These are phyloP conservation scores for Cytospora mali DNA, from an alignment of 2,329 filamentous ascomycete genomes.

Conservation along the genomic window DNA sequence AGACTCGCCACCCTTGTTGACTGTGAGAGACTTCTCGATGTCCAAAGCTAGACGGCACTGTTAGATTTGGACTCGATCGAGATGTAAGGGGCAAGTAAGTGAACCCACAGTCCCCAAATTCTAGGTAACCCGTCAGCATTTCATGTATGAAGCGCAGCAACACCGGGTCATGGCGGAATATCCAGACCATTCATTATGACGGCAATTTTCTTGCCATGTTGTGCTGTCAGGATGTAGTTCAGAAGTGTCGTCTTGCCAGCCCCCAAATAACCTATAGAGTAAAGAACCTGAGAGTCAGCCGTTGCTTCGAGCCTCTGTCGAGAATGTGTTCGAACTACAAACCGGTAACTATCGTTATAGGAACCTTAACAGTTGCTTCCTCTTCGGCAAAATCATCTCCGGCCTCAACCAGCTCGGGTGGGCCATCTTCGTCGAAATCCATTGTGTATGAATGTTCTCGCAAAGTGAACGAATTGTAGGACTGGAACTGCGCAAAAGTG, in stretches of 20 bases:
- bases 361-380: slow-evolving; percentile 67
- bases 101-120: slow-evolving; percentile 77
- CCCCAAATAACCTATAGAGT: slow-evolving; percentile 76
- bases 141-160: background rate
- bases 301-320: background rate
- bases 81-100: slow-evolving; percentile 28
- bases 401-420: slow-evolving; percentile 64
- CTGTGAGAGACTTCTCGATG: slow-evolving; percentile 93
- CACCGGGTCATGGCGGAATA: background rate
- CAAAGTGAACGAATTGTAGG: background rate
- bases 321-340: slow-evolving; percentile 30
- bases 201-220: slow-evolving; percentile 96
- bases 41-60: slow-evolving; percentile 67
- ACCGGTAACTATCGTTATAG: slow-evolving; percentile 85
- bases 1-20: slow-evolving; percentile 80
- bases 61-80: slow-evolving; percentile 11
- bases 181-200: slow-evolving; percentile 85
- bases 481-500: background rate
- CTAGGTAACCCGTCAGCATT: slow-evolving; percentile 43
- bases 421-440: slow-evolving; percentile 68
- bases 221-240: slow-evolving; percentile 92
- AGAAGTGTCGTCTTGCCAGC: slow-evolving; percentile 94
- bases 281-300: slow-evolving; percentile 4
- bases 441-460: slow-evolving; percentile 42
- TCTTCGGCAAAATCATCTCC: slow-evolving; percentile 45